Evolutionary conservation across 495 filamentous ascomycete species (phyloP).

Genomic region (Aspergillus bridgeri): DNA sequence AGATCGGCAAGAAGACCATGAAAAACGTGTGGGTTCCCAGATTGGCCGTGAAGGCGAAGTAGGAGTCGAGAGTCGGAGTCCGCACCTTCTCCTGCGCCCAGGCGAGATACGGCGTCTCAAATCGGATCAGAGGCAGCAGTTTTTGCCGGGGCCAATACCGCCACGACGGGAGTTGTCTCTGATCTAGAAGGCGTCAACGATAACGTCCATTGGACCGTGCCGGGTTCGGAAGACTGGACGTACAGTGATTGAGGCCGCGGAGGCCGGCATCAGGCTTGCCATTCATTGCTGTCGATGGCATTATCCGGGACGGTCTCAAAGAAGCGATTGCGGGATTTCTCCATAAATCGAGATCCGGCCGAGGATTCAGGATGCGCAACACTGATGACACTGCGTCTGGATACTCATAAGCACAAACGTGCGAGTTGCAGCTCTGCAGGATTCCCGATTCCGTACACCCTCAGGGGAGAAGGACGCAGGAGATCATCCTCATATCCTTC

Average conservation of each 20-base stretch:
- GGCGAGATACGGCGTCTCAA: slow-evolving; percentile 94
- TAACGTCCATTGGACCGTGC: slow-evolving; percentile 6
- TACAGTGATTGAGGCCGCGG: slow-evolving; percentile 74
- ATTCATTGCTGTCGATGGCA: slow-evolving; percentile 31
- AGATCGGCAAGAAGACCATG: slow-evolving; percentile 86
- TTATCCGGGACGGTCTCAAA: background rate
- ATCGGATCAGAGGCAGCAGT: slow-evolving; percentile 82
- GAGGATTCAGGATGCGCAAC: background rate
- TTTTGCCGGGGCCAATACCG: slow-evolving; percentile 77
- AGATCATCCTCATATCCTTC: too few species aligned
- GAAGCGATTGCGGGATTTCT: slow-evolving; percentile 6
- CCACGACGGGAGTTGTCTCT: slow-evolving; percentile 79
- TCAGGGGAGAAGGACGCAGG: background rate
- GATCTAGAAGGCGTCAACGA: slow-evolving; percentile 54
- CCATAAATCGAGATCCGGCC: slow-evolving; percentile 9
- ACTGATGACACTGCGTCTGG: background rate
- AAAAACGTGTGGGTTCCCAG: slow-evolving; percentile 98
- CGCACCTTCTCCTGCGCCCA: slow-evolving; percentile 73
- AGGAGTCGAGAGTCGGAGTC: slow-evolving; percentile 81
- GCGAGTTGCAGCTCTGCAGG: background rate
- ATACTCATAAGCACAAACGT: background rate
- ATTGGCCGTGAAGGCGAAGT: slow-evolving; percentile 95
- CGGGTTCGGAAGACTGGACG: slow-evolving; percentile 18
- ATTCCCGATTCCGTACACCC: background rate
- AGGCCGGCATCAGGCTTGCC: slow-evolving; percentile 66